These are phyloP conservation scores for Populus tomentosa DNA, from an alignment of 441 rosid genomes.

Conservation along the genomic window DNA sequence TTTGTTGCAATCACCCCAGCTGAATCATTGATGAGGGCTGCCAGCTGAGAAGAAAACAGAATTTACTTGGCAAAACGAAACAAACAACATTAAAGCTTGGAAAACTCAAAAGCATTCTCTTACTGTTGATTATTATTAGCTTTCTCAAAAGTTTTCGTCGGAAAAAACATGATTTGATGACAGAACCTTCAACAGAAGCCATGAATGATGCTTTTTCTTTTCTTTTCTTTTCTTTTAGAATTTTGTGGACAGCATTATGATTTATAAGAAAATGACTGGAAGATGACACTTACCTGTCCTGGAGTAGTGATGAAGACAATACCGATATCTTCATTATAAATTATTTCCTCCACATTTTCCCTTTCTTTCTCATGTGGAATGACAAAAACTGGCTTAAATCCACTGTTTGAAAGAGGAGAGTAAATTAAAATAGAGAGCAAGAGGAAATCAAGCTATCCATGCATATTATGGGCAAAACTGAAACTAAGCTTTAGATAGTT, in stretches of 20 bases:
- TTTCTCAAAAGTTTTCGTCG: background rate
- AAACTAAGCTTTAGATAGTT: background rate
- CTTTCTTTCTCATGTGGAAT: conserved; percentile 92
- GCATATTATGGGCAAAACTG: background rate
- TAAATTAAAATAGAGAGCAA: background rate
- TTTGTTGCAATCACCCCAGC: conserved; percentile 92
- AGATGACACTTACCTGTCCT: conserved; percentile 56
- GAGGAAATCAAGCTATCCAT: background rate
- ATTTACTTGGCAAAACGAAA: too few relatives aligned
- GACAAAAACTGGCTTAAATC: conserved; percentile 62
- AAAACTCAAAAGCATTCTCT: background rate
- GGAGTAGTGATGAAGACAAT: conserved; percentile 85
- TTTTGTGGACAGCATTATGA: background rate
- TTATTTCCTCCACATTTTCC: conserved; percentile 74
- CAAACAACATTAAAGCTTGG: too few relatives aligned
- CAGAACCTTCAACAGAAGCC: background rate
- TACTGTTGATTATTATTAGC: background rate
- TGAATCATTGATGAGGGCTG: conserved; percentile 86
- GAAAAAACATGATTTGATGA: background rate
- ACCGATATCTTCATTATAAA: conserved; percentile 53
- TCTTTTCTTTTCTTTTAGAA: too few relatives aligned
- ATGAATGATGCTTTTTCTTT: background rate
- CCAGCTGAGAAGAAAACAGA: conserved; percentile 46
- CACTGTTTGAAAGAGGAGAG: conserved; percentile 38
- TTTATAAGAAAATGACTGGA: background rate